A percentile compares a stretch with the other conserved stretches of the same genome.
These are phyloP conservation scores for Trichocomaceae sp. DNA, from an alignment of 2,329 filamentous ascomycete genomes.

Conservation along the genomic window DNA sequence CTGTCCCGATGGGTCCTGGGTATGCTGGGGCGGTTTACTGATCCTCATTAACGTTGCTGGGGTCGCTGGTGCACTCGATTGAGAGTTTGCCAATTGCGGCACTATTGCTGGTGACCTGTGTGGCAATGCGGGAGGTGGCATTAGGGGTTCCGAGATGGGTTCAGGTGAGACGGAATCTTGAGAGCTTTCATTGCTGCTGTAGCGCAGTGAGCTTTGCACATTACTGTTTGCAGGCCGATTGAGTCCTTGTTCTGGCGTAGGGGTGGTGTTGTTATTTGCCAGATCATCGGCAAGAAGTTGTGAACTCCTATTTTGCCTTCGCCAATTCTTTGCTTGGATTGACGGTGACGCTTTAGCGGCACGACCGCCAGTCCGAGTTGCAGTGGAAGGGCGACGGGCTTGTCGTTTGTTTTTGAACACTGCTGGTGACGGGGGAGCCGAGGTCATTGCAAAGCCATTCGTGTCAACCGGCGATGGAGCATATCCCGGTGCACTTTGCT, in stretches of 20 bases:
- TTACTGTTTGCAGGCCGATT: constrained; percentile 22
- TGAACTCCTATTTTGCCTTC: constrained; percentile 26
- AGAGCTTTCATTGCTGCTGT: constrained; percentile 40
- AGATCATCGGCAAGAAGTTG: constrained; percentile 30
- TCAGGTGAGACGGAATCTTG: constrained; percentile 46
- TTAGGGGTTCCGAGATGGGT: constrained; percentile 44
- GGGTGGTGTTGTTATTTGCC: constrained; percentile 18
- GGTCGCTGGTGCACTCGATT: constrained; percentile 60
- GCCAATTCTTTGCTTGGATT: constrained; percentile 35
- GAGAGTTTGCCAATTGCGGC: constrained; percentile 25
- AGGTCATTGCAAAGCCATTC: constrained; percentile 26
- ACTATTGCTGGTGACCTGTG: constrained; percentile 36
- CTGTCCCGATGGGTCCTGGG: constrained; percentile 33
- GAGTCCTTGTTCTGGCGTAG: constrained; percentile 27
- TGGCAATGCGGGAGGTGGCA: constrained; percentile 45
- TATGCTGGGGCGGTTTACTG: constrained; percentile 40
- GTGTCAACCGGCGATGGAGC: constrained; percentile 34
- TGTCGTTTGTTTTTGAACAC: constrained; percentile 32
- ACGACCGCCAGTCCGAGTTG: constrained; percentile 28
- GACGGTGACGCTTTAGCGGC: constrained; percentile 40
- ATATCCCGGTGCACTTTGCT: constrained; percentile 33
- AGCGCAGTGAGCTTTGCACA: constrained; percentile 25
- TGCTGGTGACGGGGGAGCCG: constrained; percentile 29
- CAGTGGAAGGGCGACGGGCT: constrained; percentile 32
- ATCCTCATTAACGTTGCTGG: constrained; percentile 84